Evolutionary conservation across 257 asterid genomes (phyloP).

Genomic region (Ballota nigra): DNA sequence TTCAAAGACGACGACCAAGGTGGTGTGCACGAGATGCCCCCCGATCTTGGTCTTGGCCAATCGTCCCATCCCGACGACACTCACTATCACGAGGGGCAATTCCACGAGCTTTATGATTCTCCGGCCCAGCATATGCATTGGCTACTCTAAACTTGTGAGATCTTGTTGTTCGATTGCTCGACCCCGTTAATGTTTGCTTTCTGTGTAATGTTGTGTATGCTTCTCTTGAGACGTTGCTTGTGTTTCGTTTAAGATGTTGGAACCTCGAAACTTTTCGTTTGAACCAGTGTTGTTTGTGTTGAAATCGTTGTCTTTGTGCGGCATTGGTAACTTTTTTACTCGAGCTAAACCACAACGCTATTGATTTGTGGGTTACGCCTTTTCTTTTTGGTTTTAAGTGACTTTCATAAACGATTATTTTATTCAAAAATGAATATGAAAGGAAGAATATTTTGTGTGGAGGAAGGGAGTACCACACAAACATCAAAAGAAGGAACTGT

Average conservation of each 20-base stretch:
- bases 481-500: too few relatives aligned
- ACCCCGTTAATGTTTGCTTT: background rate
- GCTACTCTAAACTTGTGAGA: constrained; percentile 44
- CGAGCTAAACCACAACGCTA: too few relatives aligned
- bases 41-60: constrained; percentile 56
- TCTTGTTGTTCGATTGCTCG: background rate
- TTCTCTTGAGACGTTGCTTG: too few relatives aligned
- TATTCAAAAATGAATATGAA: too few relatives aligned
- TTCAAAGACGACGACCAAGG: constrained; percentile 33
- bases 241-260: background rate
- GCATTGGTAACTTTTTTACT: too few relatives aligned
- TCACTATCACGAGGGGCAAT: constrained; percentile 43
- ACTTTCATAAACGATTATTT: too few relatives aligned
- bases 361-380: too few relatives aligned
- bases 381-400: too few relatives aligned
- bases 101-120: constrained; percentile 52
- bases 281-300: too few relatives aligned
- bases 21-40: constrained; percentile 45
- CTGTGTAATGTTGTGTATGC: background rate
- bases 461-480: too few relatives aligned
- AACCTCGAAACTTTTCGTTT: constrained; percentile 11
- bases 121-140: constrained; percentile 65
- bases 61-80: constrained; percentile 37
- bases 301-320: too few relatives aligned
- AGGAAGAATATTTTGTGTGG: too few relatives aligned